Conservation (phyloP, 345 rosid genomes). For the Cochlearia excelsa region DNA sequence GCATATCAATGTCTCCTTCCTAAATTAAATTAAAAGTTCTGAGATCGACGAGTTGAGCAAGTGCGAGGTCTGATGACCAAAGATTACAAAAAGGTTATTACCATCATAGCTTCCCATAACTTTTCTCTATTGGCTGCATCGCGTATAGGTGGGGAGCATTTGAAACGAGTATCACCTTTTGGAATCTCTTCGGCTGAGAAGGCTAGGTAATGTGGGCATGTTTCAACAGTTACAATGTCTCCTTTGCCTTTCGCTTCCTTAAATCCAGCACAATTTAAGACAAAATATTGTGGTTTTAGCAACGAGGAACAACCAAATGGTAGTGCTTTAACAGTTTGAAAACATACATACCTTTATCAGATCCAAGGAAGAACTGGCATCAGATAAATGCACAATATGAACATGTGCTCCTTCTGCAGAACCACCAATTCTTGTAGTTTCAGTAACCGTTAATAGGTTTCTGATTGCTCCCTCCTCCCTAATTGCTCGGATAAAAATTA, state of each 20-base stretch:
- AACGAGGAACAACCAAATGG: neutral
- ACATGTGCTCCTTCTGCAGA: constrained; percentile 90
- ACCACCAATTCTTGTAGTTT: constrained; percentile 69
- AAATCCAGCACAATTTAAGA: neutral
- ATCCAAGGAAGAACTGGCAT: constrained; percentile 71
- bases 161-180: constrained; percentile 92
- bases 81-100: constrained; percentile 26
- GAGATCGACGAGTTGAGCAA: constrained; percentile 17
- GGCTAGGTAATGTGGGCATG: constrained; percentile 95
- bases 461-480: constrained; percentile 93
- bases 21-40: constrained; percentile 32
- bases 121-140: constrained; percentile 68
- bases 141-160: constrained; percentile 94
- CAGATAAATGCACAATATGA: constrained; percentile 90
- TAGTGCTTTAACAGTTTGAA: neutral
- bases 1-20: constrained; percentile 84
- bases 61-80: neutral
- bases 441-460: constrained; percentile 62
- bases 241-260: constrained; percentile 79
- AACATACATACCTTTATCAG: constrained; percentile 58
- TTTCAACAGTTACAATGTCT: constrained; percentile 80
- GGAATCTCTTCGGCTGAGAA: constrained; percentile 88
- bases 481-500: constrained; percentile 15
- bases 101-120: constrained; percentile 89
- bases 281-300: neutral